phyloP scores from a whole-genome alignment of 2,329 filamentous ascomycete genomes.

The Stromatinia cepivora region DNA sequence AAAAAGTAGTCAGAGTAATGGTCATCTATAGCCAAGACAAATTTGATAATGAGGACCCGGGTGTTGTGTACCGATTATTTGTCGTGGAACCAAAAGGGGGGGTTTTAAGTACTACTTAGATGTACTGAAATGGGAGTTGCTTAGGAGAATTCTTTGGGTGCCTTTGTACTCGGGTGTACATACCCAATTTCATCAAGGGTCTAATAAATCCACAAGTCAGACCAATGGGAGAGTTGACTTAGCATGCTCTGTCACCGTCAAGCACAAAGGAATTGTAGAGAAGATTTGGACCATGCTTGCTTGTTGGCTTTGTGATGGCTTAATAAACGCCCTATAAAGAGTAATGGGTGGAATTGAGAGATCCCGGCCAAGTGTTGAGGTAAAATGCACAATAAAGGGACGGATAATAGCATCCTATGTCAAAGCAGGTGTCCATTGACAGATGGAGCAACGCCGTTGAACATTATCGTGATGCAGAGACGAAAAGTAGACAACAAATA shows the following conservation, averaged over 20 bases:
- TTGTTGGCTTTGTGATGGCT: conserved; percentile 1
- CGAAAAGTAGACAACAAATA: conserved; percentile 14
- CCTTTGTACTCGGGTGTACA: conserved; percentile 19
- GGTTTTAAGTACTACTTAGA: conserved; percentile 7
- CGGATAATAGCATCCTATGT: conserved; percentile 19
- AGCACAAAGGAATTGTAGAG: not conserved
- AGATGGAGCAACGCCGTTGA: conserved; percentile 17
- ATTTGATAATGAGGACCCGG: conserved; percentile 6
- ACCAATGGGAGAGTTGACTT: conserved; percentile 5
- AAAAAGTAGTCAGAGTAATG: not conserved
- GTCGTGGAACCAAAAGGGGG: conserved; percentile 19
- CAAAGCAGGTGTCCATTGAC: conserved; percentile 20
- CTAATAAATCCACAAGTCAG: not conserved
- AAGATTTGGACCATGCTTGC: not conserved
- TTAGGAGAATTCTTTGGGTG: conserved; percentile 7
- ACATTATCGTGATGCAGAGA: conserved; percentile 27
- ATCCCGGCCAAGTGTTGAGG: not conserved
- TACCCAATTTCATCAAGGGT: conserved; percentile 9
- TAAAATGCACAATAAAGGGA: not conserved
- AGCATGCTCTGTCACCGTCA: conserved; percentile 1
- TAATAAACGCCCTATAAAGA: not conserved
- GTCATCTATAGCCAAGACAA: conserved; percentile 5
- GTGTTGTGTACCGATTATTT: conserved; percentile 16
- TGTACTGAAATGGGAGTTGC: conserved; percentile 10
- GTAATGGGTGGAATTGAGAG: not conserved